Conservation (phyloP, 805 yeast species). For the Candida tammaniensis region DNA sequence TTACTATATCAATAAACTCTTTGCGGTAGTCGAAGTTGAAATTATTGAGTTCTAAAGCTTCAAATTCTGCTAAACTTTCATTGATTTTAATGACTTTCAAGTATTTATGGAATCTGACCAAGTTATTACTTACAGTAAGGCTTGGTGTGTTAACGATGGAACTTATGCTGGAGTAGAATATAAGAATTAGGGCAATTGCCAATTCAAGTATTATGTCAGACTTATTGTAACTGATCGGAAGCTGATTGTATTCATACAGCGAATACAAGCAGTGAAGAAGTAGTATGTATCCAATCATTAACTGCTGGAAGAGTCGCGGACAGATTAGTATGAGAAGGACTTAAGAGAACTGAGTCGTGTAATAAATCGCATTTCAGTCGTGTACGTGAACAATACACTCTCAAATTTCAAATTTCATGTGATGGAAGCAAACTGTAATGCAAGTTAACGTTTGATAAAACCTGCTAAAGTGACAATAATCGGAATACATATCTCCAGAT, state of each 20-base stretch:
- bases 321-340: slow-evolving; percentile 1
- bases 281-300: slow-evolving; percentile 11
- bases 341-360: no score
- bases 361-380: no score
- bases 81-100: slow-evolving; percentile 47
- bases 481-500: neutral
- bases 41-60: slow-evolving; percentile 46
- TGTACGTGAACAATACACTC: no score
- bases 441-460: no score
- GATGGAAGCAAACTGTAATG: no score
- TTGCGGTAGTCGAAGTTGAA: slow-evolving; percentile 25
- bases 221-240: slow-evolving; percentile 15
- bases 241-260: slow-evolving; percentile 49
- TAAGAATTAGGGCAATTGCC: slow-evolving; percentile 42
- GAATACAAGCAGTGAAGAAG: slow-evolving; percentile 54
- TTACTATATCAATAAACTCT: slow-evolving; percentile 43
- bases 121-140: slow-evolving; percentile 22
- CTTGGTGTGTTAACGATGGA: slow-evolving; percentile 23
- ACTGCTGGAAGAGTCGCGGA: neutral
- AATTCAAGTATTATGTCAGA: slow-evolving; percentile 52
- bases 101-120: slow-evolving; percentile 26
- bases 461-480: no score
- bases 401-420: no score
- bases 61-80: slow-evolving; percentile 47
- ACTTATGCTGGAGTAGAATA: slow-evolving; percentile 37